These are phyloP conservation scores for Hymenoscyphus salicellus DNA, from an alignment of 2,329 filamentous ascomycete genomes.

Conservation along the genomic window DNA sequence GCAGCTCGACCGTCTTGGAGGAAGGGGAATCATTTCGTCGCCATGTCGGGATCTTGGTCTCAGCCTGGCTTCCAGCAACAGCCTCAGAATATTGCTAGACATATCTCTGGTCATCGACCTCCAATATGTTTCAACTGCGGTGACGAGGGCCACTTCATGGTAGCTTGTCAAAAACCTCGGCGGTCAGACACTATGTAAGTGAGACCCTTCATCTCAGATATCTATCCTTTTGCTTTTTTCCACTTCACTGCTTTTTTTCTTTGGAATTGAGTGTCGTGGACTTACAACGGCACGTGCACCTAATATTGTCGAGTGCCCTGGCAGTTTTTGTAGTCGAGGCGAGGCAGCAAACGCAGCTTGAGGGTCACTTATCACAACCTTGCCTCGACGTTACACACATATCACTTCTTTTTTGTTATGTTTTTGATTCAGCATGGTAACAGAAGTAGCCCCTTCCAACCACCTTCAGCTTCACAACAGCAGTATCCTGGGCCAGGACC, in stretches of 20 bases:
- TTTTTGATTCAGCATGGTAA: constrained; percentile 17
- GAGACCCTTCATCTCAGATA: background rate
- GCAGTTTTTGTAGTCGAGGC: background rate
- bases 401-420: background rate
- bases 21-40: constrained; percentile 4
- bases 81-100: constrained; percentile 14
- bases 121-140: constrained; percentile 55
- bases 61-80: constrained; percentile 20
- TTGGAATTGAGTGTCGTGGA: background rate
- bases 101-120: constrained; percentile 28
- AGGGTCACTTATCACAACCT: background rate
- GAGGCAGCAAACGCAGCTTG: background rate
- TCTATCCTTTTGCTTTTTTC: background rate
- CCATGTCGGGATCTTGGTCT: constrained; percentile 29
- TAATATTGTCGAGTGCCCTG: background rate
- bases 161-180: constrained; percentile 52
- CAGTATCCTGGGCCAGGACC: constrained; percentile 22
- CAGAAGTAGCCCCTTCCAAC: constrained; percentile 22
- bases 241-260: background rate
- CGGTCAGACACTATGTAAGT: constrained; percentile 51
- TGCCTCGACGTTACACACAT: background rate
- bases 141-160: constrained; percentile 48
- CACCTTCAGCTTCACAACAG: constrained; percentile 26
- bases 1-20: constrained; percentile 4
- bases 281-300: background rate